Conservation (phyloP, 805 yeast species). For the Wickerhamiella hasegawae region DNA sequence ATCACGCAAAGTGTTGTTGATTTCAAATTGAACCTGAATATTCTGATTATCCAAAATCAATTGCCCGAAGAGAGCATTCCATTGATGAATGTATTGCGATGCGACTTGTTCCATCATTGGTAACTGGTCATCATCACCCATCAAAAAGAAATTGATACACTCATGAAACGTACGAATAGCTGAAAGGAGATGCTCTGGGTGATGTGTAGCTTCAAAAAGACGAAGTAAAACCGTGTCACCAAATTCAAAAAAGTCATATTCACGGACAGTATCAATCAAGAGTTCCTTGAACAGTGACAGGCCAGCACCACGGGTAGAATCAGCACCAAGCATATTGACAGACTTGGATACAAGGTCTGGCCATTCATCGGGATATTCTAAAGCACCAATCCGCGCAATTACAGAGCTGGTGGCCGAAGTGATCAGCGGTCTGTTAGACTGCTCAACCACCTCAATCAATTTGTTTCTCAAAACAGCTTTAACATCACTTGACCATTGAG, state of each 20-base stretch:
- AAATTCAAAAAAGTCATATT: constrained; percentile 69
- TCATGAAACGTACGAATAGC: constrained; percentile 22
- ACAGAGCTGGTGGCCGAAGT: constrained; percentile 55
- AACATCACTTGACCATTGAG: constrained; percentile 36
- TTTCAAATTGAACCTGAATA: constrained; percentile 10
- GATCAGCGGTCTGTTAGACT: constrained; percentile 35
- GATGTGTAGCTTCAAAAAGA: constrained; percentile 13
- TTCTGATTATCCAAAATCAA: constrained; percentile 1
- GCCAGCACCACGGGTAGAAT: constrained; percentile 32
- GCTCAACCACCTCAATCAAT: constrained; percentile 31
- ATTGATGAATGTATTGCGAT: constrained; percentile 7
- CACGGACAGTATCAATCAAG: constrained; percentile 73
- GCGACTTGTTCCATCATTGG: constrained; percentile 10
- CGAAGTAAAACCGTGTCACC: constrained; percentile 23
- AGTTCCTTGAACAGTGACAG: constrained; percentile 37
- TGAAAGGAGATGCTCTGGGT: constrained; percentile 5
- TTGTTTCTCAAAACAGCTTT: constrained; percentile 36
- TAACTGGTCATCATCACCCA: constrained; percentile 18
- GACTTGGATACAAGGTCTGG: constrained; percentile 34
- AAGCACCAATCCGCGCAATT: constrained; percentile 69
- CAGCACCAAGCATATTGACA: constrained; percentile 20
- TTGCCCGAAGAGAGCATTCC: constrained; percentile 7
- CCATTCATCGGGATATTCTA: constrained; percentile 95
- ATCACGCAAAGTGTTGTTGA: constrained; percentile 11
- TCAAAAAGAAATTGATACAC: constrained; percentile 18